Base-by-base conservation (phyloP, 495 filamentous ascomycete species). In the Penicillium dipodomyicola region DNA sequence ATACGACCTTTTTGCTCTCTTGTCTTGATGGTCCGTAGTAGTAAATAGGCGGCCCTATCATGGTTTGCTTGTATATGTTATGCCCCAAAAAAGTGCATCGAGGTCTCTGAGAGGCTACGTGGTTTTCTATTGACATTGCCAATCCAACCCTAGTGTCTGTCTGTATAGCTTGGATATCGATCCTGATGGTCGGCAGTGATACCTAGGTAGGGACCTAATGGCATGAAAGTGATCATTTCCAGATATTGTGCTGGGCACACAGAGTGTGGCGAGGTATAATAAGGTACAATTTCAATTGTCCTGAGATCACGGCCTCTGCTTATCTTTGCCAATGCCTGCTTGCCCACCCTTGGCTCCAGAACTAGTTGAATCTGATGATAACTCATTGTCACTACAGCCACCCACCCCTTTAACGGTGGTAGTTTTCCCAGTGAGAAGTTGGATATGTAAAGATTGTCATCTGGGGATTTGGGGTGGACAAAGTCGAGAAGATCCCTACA, bases 371-470 rank as follows among this genome's bases (percentile, higher is more conserved):
- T 37, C 15, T 39, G 43, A 8, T 10, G 35, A 10, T 5, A 4
- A 47, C 59, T 33, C 35, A 67, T 62, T 9, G 76, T 79, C 14
- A 79, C 65, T n/a, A 79, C 61, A 5, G 72, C 69, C 22, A 72
- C 61, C 51, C 73, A 70, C 12, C 58, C 60, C 10, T 65, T 60
- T n/a, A 77, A 58, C 3, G 56, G 47, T 0, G 75, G 72, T 4
- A 57, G 63, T 19, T 73, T 63, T 2, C 59, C 32, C 22, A 72
- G 52, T 1, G 59, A 60, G 39, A 69, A 72, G 33, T 67, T 61
- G 39, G 49, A 47, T 60, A 58, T 8, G 63, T 70, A 40, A 65
- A 57, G 5, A 72, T 19, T 0, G 59, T 60, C 60, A 64, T 69
- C 45, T 12, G 49, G 46, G 35, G 5, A n/a, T 8, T 39, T 39